These are phyloP conservation scores for Xeromyces bisporus DNA, from an alignment of 495 filamentous ascomycete species.

Conservation along the genomic window DNA sequence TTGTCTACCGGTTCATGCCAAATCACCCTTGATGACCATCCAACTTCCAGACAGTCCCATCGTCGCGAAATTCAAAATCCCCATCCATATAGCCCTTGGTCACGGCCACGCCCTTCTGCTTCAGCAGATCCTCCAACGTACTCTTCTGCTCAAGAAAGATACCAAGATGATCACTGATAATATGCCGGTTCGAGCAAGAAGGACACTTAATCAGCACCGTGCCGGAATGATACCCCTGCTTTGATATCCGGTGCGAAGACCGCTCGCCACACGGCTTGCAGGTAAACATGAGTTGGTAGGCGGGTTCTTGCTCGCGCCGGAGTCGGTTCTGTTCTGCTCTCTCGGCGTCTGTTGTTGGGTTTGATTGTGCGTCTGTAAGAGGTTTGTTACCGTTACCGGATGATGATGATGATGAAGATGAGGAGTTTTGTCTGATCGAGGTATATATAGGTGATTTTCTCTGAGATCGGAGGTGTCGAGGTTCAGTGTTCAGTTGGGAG, in stretches of 20 bases:
- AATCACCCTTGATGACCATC: too few relatives aligned
- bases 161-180: slow-evolving; percentile 76
- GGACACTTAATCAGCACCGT: slow-evolving; percentile 80
- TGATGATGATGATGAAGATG: slow-evolving; percentile 7
- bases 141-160: slow-evolving; percentile 28
- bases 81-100: slow-evolving; percentile 28
- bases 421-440: slow-evolving; percentile 16
- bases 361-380: slow-evolving; percentile 13
- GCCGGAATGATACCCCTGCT: slow-evolving; percentile 85
- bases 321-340: slow-evolving; percentile 15
- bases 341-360: slow-evolving; percentile 13
- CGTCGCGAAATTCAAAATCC: slow-evolving; percentile 54
- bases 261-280: slow-evolving; percentile 70
- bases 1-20: too few relatives aligned
- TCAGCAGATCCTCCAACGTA: slow-evolving; percentile 22
- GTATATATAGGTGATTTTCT: slow-evolving; percentile 2
- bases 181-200: slow-evolving; percentile 62
- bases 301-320: slow-evolving; percentile 37
- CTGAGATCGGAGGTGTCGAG: not conserved
- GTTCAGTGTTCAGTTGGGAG: slow-evolving; percentile 4
- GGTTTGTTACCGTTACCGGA: slow-evolving; percentile 7
- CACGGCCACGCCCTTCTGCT: slow-evolving; percentile 15
- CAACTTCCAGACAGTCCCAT: slow-evolving; percentile 24
- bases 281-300: slow-evolving; percentile 78
- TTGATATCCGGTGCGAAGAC: slow-evolving; percentile 62